These are phyloP conservation scores for Lophiotrema nucula DNA, from an alignment of 495 filamentous ascomycete genomes.

Conservation along the genomic window DNA sequence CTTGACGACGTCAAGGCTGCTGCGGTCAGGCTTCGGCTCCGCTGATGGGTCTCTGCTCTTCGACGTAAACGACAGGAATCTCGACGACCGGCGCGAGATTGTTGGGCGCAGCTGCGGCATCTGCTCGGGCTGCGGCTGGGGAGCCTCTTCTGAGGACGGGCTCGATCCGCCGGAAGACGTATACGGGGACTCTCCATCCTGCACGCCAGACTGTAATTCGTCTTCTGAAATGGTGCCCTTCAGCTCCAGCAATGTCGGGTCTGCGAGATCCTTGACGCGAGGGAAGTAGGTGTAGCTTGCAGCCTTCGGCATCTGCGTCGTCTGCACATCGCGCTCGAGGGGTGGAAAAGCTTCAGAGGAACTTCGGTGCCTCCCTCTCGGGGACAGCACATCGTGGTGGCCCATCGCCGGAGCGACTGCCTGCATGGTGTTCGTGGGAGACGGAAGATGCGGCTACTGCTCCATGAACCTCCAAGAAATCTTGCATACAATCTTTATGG, in stretches of 20 bases:
- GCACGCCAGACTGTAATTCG: constrained; percentile 21
- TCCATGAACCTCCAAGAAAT: constrained; percentile 6
- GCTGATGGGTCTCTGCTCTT: constrained; percentile 22
- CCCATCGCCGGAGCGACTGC: constrained; percentile 17
- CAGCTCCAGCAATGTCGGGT: constrained; percentile 25
- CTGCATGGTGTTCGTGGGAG: constrained; percentile 10
- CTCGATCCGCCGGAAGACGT: constrained; percentile 30
- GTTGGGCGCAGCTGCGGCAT: constrained; percentile 12
- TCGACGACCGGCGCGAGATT: constrained; percentile 32
- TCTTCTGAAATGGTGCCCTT: constrained; percentile 33
- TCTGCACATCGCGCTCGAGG: background rate
- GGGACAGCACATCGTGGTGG: constrained; percentile 20
- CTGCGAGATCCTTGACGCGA: constrained; percentile 26
- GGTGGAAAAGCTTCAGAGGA: constrained; percentile 24
- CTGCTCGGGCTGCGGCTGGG: constrained; percentile 16
- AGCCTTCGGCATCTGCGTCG: constrained; percentile 25
- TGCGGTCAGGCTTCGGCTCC: constrained; percentile 13
- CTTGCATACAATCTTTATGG: background rate
- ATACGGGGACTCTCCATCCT: constrained; percentile 10
- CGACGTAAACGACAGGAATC: constrained; percentile 28
- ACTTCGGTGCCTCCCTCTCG: constrained; percentile 15
- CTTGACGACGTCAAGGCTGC: background rate
- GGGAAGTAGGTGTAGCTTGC: constrained; percentile 39
- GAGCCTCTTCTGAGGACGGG: constrained; percentile 22
- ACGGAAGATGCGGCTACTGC: background rate